A percentile compares a stretch with the other conserved stretches of the same genome.
These are phyloP conservation scores for Myriosclerotinia scirpicola DNA, from an alignment of 2,329 filamentous ascomycete genomes.

Conservation along the genomic window DNA sequence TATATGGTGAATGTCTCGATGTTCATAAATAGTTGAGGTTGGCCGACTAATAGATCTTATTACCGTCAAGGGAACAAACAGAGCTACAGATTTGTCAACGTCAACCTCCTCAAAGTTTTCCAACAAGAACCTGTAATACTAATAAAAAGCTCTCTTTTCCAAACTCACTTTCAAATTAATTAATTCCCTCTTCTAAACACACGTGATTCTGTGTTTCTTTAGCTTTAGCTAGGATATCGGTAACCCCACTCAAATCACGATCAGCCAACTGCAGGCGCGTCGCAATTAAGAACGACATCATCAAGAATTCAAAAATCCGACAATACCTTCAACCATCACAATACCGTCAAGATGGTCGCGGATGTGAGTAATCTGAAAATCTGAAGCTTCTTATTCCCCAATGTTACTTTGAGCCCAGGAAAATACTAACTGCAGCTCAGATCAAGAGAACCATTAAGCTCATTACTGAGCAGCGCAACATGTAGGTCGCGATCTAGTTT, in stretches of 20 bases:
- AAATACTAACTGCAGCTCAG: constrained; percentile 43
- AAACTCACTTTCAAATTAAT: background rate
- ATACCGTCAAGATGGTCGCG: constrained; percentile 38
- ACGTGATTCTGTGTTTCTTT: constrained; percentile 23
- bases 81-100: background rate
- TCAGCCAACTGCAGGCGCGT: constrained; percentile 22
- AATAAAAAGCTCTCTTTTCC: background rate
- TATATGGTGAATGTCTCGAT: background rate
- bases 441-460: constrained; percentile 87
- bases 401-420: background rate
- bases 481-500: constrained; percentile 46
- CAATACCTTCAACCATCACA: constrained; percentile 16
- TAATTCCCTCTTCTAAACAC: constrained; percentile 4
- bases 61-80: background rate
- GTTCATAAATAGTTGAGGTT: background rate
- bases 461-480: constrained; percentile 85
- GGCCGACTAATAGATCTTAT: background rate
- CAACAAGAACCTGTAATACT: background rate
- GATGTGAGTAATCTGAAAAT: constrained; percentile 33
- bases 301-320: constrained; percentile 14
- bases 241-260: constrained; percentile 22
- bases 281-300: constrained; percentile 17
- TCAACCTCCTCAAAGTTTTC: background rate
- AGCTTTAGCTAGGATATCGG: constrained; percentile 14
- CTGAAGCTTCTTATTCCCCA: background rate